Evolutionary conservation across 116 monocot genomes (phyloP).

Genomic region (Phalaenopsis hybrid): DNA sequence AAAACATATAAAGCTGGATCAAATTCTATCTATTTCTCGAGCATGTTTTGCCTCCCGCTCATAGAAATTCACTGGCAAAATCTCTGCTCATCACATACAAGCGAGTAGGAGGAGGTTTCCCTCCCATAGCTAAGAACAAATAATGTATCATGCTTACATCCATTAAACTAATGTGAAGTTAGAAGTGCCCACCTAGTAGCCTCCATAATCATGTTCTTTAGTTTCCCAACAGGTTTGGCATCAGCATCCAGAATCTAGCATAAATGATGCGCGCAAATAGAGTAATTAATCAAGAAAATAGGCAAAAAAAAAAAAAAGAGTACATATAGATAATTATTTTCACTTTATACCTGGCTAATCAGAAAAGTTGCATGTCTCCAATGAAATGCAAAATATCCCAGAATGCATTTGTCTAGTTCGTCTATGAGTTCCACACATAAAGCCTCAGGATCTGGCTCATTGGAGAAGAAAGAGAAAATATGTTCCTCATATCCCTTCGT

Average conservation of each 20-base stretch:
- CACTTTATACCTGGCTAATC: constrained; percentile 50
- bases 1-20: neutral
- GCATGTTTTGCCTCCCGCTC: neutral
- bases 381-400: constrained; percentile 84
- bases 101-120: neutral
- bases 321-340: neutral
- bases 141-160: neutral
- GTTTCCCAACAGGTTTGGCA: constrained; percentile 45
- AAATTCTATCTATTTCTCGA: neutral
- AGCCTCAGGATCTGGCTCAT: constrained; percentile 33
- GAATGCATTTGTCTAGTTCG: constrained; percentile 84
- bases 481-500: constrained; percentile 50
- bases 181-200: constrained; percentile 64
- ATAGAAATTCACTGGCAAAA: too few species aligned
- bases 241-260: constrained; percentile 45
- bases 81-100: neutral
- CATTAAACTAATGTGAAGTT: neutral
- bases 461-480: constrained; percentile 49
- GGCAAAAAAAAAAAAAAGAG: neutral
- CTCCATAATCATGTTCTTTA: constrained; percentile 73
- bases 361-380: constrained; percentile 59
- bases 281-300: neutral
- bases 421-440: constrained; percentile 60
- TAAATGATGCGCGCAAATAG: neutral
- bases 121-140: neutral